phyloP scores from a whole-genome alignment of 2,329 filamentous ascomycete species.

The Ceratocystis huliohia region DNA sequence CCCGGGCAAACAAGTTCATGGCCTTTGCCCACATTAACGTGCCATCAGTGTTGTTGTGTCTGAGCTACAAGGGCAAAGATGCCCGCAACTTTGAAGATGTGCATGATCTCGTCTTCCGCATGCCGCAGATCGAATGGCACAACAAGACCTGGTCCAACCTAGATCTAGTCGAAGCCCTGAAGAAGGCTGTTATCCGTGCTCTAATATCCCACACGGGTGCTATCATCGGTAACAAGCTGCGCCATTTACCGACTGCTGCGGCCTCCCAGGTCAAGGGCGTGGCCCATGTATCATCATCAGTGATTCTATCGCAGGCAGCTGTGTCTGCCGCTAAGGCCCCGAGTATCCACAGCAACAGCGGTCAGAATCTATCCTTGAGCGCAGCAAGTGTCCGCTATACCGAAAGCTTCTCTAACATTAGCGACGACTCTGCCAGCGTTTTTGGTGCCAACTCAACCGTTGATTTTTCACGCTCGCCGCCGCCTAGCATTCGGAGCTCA shows the following conservation, averaged over 20 bases:
- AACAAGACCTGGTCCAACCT: slow-evolving; percentile 99
- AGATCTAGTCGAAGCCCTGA: slow-evolving; percentile 80
- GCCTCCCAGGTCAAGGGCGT: slow-evolving; percentile 55
- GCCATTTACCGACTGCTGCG: slow-evolving; percentile 68
- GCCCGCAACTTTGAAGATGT: slow-evolving; percentile 94
- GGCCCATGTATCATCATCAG: slow-evolving; percentile 40
- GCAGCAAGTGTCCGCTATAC: slow-evolving; percentile 30
- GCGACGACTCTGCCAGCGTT: slow-evolving; percentile 45
- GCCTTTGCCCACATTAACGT: slow-evolving; percentile 92
- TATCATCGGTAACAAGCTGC: slow-evolving; percentile 95
- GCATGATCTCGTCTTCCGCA: slow-evolving; percentile 91
- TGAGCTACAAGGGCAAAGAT: slow-evolving; percentile 92
- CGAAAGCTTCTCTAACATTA: slow-evolving; percentile 38
- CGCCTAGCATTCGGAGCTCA: slow-evolving; percentile 38
- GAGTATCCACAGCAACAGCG: not conserved
- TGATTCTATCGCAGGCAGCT: slow-evolving; percentile 38
- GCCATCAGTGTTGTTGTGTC: slow-evolving; percentile 83
- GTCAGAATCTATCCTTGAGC: slow-evolving; percentile 29
- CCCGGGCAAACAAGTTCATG: slow-evolving; percentile 91
- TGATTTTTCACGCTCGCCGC: slow-evolving; percentile 48
- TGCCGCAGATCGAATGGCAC: slow-evolving; percentile 86
- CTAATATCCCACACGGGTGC: slow-evolving; percentile 91
- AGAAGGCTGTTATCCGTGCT: slow-evolving; percentile 87
- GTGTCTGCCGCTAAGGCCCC: slow-evolving; percentile 24
- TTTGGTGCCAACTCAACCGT: slow-evolving; percentile 39